Evolutionary conservation across 2,329 filamentous ascomycete genomes (phyloP).

Genomic region (Juglanconis oblonga): DNA sequence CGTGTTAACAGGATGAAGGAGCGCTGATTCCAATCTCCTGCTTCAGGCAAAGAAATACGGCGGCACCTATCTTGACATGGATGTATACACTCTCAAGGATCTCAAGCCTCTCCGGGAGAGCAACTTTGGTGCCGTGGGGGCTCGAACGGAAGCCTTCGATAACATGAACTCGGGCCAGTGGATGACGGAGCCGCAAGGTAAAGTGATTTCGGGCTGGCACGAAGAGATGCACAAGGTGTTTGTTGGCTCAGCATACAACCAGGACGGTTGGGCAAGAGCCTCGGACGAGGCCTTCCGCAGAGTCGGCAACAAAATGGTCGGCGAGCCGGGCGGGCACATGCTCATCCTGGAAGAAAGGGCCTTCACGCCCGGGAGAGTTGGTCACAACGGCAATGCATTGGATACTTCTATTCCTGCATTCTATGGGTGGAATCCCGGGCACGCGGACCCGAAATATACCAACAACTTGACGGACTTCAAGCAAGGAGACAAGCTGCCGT

Average conservation of each 20-base stretch:
- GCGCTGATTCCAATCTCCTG: not conserved
- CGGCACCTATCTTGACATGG: not conserved
- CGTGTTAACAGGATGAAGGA: not conserved
- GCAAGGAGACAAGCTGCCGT: not conserved
- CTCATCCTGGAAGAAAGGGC: not conserved
- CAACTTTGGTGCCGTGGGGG: not conserved
- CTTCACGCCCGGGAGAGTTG: not conserved
- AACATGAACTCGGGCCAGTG: not conserved
- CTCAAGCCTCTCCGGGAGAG: not conserved
- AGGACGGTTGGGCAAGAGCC: not conserved
- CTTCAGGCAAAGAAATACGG: not conserved
- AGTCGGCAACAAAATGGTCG: not conserved
- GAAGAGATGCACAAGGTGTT: not conserved
- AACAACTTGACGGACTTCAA: not conserved
- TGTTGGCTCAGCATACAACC: not conserved
- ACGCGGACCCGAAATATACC: not conserved
- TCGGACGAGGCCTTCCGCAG: not conserved
- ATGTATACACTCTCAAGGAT: not conserved
- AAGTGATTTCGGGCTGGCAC: not conserved
- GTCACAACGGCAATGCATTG: not conserved
- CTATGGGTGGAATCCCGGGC: not conserved
- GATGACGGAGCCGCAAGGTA: not conserved
- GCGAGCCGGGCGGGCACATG: not conserved
- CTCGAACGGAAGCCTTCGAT: not conserved
- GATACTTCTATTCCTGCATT: not conserved